Base-by-base conservation (phyloP, 441 rosid genomes). In the Pelargonium myrrhifolium region DNA sequence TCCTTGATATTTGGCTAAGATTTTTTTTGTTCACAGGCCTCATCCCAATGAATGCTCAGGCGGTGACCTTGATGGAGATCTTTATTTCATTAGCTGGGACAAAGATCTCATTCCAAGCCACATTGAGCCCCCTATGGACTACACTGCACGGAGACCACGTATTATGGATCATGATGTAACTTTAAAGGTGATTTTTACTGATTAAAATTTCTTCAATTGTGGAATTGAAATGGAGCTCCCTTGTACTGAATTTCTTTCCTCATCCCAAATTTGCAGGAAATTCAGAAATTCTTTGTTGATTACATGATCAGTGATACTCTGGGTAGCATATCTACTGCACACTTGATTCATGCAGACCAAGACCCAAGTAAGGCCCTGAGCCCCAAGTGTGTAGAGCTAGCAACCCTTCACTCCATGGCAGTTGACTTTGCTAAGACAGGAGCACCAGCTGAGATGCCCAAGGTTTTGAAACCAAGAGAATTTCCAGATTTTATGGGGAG, bases 41-140 rank as follows among this genome's bases (percentile, higher is more conserved):
- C 97, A 91, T 81, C 96, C 96, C 58, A 91, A 87, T 71, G 97
- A 93, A 86, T 93, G 93, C 80, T 91, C 95, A n/a, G 98, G 98
- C 65, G 97, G 97, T 47, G 98, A 93, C 85, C 97, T 93, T 66
- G 99, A 93, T 66, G 97, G 99, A 63, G 99, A 93, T 81, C 81
- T 77, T 68, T 93, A 75, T 78, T 93, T 93, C 73, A 77, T 91
- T 61, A 84, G 96, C 76, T 93, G 99, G 99, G 96, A 91, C 63
- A 66, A 84, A 76, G 84, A 80, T 75, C 86, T 91, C 68, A 75
- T 91, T 70, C 99, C 95, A 1, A 68, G 47, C 72, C 71, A 82
- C 79, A 82, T 84, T 35, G 93, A 85, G 12, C 63, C 86, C 71
- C 96, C 99, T 1, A 91, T 93, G 99, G 90, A 93, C 83, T 89